phyloP scores from a whole-genome alignment of 1,284 basidiomycete genomes.

The Somion occarium region DNA sequence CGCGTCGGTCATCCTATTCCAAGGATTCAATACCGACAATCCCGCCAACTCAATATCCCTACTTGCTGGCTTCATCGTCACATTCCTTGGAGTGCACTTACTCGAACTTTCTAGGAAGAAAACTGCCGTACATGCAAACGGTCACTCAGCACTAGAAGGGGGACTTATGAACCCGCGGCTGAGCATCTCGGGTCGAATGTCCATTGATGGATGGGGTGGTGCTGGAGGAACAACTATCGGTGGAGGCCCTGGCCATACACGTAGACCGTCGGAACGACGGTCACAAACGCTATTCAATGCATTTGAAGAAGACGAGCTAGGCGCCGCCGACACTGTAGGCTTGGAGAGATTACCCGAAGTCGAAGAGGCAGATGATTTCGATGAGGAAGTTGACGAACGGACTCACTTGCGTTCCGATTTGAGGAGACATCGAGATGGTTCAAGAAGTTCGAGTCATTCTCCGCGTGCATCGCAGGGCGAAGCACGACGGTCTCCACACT shows the following conservation, averaged over 20 bases:
- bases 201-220: conserved; percentile 67
- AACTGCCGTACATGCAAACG: conserved; percentile 37
- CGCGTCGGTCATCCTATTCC: conserved; percentile 94
- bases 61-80: conserved; percentile 83
- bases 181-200: conserved; percentile 64
- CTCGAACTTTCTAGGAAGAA: conserved; percentile 77
- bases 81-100: conserved; percentile 90
- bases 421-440: conserved; percentile 13
- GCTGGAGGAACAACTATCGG: conserved; percentile 32
- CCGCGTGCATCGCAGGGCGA: conserved; percentile 20
- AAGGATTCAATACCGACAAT: conserved; percentile 91
- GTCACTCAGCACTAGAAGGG: conserved; percentile 58
- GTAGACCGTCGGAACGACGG: conserved; percentile 39
- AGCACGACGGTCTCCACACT: conserved; percentile 13
- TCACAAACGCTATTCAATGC: conserved; percentile 55
- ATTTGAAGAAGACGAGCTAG: conserved; percentile 43
- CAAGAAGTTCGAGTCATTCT: conserved; percentile 23
- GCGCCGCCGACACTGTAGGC: conserved; percentile 21
- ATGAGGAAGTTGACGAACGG: conserved; percentile 32
- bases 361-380: conserved; percentile 29
- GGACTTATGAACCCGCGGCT: conserved; percentile 76
- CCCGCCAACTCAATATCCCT: conserved; percentile 82
- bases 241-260: conserved; percentile 14
- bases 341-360: conserved; percentile 27
- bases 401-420: conserved; percentile 28